Evolutionary conservation across 2,329 filamentous ascomycete species (phyloP).

Genomic region (Apiospora koreana): DNA sequence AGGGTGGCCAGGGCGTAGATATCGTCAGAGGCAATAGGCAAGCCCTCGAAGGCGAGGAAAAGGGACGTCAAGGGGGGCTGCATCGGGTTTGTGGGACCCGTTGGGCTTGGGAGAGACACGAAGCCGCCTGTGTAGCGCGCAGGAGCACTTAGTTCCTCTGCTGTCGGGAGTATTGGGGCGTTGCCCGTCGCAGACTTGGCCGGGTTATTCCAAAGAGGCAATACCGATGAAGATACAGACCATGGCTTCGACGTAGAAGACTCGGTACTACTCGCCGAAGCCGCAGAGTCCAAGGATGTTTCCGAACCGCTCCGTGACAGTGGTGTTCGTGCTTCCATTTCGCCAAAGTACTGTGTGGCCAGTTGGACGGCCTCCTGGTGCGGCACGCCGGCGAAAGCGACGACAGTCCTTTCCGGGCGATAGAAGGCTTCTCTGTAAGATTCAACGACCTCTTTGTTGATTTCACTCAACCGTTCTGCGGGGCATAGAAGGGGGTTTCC

Average conservation of each 20-base stretch:
- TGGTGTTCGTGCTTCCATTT: slow-evolving; percentile 68
- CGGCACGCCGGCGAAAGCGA: slow-evolving; percentile 90
- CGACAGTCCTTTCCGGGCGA: slow-evolving; percentile 85
- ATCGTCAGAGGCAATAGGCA: slow-evolving; percentile 86
- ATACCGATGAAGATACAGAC: slow-evolving; percentile 32
- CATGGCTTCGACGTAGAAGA: slow-evolving; percentile 35
- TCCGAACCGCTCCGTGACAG: slow-evolving; percentile 60
- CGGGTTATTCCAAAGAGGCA: slow-evolving; percentile 52
- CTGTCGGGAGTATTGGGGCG: slow-evolving; percentile 43
- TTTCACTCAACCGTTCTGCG: slow-evolving; percentile 74
- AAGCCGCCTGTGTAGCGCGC: slow-evolving; percentile 94
- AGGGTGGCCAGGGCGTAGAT: slow-evolving; percentile 96
- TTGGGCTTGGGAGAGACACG: slow-evolving; percentile 78
- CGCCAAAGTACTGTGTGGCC: slow-evolving; percentile 84
- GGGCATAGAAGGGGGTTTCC: slow-evolving; percentile 93
- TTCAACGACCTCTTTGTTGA: slow-evolving; percentile 72
- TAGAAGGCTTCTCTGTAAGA: slow-evolving; percentile 84
- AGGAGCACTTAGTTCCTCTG: slow-evolving; percentile 60
- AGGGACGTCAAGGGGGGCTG: slow-evolving; percentile 86
- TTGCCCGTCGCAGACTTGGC: slow-evolving; percentile 64
- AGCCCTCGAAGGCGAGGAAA: slow-evolving; percentile 92
- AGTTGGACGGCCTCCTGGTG: slow-evolving; percentile 79
- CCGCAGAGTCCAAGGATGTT: slow-evolving; percentile 44
- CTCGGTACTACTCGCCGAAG: slow-evolving; percentile 12
- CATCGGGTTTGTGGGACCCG: slow-evolving; percentile 75